Evolutionary conservation across 2,329 filamentous ascomycete species (phyloP).

Genomic region (Geosmithia morbida): DNA sequence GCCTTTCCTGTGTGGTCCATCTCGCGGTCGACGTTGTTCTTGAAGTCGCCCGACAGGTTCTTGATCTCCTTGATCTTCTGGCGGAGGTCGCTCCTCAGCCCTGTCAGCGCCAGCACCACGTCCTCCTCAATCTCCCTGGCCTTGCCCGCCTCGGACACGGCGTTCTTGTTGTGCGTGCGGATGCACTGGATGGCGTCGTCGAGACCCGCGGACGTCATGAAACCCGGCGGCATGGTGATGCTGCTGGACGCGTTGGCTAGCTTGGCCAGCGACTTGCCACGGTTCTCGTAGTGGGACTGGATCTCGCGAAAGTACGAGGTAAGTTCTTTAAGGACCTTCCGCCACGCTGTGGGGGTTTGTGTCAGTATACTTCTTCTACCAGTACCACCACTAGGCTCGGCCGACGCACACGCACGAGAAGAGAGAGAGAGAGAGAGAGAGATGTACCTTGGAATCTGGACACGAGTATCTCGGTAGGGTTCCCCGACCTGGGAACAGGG

Average conservation of each 20-base stretch:
- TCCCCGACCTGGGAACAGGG: constrained; percentile 75
- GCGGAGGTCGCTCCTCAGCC: constrained; percentile 72
- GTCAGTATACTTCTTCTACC: not conserved
- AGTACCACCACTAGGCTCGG: too few species aligned
- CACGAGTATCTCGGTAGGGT: constrained; percentile 76
- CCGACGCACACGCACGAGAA: not conserved
- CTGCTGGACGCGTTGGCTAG: constrained; percentile 77
- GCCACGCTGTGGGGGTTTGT: constrained; percentile 51
- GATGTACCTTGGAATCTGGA: constrained; percentile 70
- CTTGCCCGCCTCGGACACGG: constrained; percentile 71
- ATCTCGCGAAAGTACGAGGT: constrained; percentile 91
- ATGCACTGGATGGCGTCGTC: constrained; percentile 75
- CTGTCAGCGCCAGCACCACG: constrained; percentile 75
- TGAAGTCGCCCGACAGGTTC: constrained; percentile 83
- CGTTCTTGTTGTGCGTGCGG: constrained; percentile 67
- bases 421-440: not conserved
- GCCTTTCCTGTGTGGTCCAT: constrained; percentile 72
- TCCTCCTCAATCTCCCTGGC: constrained; percentile 83
- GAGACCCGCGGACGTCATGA: constrained; percentile 70
- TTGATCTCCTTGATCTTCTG: constrained; percentile 99
- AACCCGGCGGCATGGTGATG: constrained; percentile 56
- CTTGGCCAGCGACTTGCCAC: constrained; percentile 69
- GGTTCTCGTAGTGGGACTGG: constrained; percentile 74
- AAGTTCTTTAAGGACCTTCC: constrained; percentile 86
- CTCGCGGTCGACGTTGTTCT: constrained; percentile 91